Evolutionary conservation across 805 yeast species (phyloP), one percentile per base, ranked within the genome.

Genomic region (Yueomyces sinensis): DNA sequence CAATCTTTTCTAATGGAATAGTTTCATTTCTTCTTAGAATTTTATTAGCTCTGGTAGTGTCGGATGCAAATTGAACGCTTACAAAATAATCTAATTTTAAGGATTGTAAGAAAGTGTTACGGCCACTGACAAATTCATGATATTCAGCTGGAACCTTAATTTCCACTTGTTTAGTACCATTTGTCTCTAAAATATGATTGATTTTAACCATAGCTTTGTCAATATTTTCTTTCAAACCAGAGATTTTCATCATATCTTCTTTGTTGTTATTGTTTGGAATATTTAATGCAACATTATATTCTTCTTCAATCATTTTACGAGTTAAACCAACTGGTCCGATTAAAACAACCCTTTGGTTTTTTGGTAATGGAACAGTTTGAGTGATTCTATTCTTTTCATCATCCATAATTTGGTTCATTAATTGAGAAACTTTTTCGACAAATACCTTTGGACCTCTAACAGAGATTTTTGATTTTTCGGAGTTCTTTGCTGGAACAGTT

Each of bases 301-400:
- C 82, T 13, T 69, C 62, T 61, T 84, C 89, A 41, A 84, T 57
- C 7, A 70, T 63, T 45, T 80, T 79, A 58, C 89, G 82, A 38
- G 71, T 68, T 13, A 73, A 49, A 29, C 97, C 96, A 36, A 74
- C 74, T 23, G 84, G 74, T 27, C 97, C 97, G 54, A 89, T 74
- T 33, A 89, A 50, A 6, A 74, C 66, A 46, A 83, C 71, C 47
- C 82, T 89, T 50, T 76, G 78, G 40, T 74, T 79, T 51, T 75
- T 72, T 25, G 91, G 72, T 46, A 89, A 64, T 13, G 65, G 73
- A 37, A 68, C 46, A 25, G 62, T 66, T 41, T 66, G 76, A 28
- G 63, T 59, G 33, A 68, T 61, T 31, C 74, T 58, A 35, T 72
- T 73, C 54, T 83, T 83, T 42, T 70, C 72, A 25, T 70, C 74